Percentiles rank a stretch among this genome's conserved stretches.
Evolutionary conservation across 2,329 filamentous ascomycete genomes (phyloP).

Genomic region (Ophiostoma piceae): DNA sequence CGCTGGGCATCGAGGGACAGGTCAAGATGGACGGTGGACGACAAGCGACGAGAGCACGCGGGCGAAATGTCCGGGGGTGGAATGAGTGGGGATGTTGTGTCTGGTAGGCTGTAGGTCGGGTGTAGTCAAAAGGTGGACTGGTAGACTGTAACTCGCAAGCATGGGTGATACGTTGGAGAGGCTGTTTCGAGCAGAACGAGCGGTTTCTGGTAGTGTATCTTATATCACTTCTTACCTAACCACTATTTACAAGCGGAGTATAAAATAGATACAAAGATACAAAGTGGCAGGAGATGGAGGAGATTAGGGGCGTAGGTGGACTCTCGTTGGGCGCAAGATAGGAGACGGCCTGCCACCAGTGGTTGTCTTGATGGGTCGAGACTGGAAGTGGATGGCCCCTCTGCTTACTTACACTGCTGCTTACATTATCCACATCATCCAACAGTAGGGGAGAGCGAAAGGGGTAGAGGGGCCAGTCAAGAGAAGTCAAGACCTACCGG

Average conservation of each 20-base stretch:
- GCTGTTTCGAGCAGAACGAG: no score
- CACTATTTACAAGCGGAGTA: neutral
- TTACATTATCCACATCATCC: neutral
- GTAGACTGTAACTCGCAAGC: no score
- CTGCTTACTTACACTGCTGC: neutral
- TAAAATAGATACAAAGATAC: neutral
- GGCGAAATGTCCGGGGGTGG: conserved; percentile 8
- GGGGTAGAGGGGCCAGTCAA: conserved; percentile 7
- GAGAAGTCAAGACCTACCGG: neutral
- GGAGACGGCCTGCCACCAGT: neutral
- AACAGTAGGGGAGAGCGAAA: neutral
- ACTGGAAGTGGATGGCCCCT: neutral
- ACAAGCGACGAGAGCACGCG: neutral
- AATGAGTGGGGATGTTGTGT: neutral
- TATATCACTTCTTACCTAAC: neutral
- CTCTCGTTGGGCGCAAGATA: conserved; percentile 2
- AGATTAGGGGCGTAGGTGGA: conserved; percentile 10
- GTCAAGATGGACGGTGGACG: neutral
- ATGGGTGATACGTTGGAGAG: no score
- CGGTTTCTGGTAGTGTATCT: no score
- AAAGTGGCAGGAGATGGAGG: conserved; percentile 4
- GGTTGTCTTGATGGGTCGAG: neutral
- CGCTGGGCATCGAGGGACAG: conserved; percentile 5
- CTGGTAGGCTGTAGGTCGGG: neutral
- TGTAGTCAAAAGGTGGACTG: neutral